These are phyloP conservation scores for Pinus albicaulis DNA, from an alignment of 75 land plant species.

Conservation along the genomic window DNA sequence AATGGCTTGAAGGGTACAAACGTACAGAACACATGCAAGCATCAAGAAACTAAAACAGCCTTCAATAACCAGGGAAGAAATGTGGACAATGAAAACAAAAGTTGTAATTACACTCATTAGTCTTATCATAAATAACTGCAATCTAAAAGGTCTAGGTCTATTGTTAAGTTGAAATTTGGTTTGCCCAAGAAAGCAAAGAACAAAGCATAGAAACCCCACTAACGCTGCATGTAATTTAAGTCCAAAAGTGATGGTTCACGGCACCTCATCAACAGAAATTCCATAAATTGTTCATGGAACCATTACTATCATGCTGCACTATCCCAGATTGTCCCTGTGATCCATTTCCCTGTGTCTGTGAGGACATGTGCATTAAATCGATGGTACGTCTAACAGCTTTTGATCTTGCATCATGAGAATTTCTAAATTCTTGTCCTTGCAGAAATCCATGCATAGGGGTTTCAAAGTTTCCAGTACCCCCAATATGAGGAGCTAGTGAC, in stretches of 20 bases:
- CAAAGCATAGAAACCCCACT: no score
- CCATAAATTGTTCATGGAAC: conserved; percentile 16
- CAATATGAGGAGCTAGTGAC: conserved; percentile 2
- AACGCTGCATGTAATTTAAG: conserved; percentile 13
- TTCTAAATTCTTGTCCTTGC: not conserved
- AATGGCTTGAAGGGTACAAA: no score
- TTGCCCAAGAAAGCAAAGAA: no score
- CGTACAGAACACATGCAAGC: no score
- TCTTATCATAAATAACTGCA: no score
- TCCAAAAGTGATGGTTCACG: conserved; percentile 22
- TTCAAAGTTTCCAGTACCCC: conserved; percentile 7
- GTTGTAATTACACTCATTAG: no score
- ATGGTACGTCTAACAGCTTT: conserved; percentile 6
- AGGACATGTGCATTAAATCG: conserved; percentile 13
- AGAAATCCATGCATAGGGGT: not conserved
- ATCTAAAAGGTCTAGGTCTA: no score
- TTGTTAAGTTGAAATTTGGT: no score
- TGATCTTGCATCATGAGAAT: conserved; percentile 9
- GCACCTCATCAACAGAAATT: conserved; percentile 21
- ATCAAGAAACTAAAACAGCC: no score
- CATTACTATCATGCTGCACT: conserved; percentile 8
- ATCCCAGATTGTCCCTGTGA: conserved; percentile 2
- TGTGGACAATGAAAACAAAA: no score
- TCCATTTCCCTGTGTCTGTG: conserved; percentile 3
- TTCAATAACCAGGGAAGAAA: no score